Conservation (phyloP, 176 grass and related monocot species). For the Rhynchospora pubera region DNA sequence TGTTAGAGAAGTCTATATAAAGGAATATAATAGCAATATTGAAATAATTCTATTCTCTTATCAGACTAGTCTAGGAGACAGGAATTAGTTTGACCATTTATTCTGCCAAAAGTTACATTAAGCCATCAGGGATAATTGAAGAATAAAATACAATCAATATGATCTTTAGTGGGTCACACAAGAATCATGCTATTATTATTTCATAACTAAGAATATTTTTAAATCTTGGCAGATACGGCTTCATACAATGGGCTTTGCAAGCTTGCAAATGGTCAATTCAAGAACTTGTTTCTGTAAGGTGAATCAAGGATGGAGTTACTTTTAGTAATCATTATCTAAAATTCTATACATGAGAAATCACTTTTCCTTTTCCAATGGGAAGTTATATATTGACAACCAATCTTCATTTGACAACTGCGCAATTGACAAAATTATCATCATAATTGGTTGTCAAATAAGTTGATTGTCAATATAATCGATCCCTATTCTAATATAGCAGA, state of each 20-base stretch:
- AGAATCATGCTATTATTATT: neutral
- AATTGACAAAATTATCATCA: too few relatives aligned
- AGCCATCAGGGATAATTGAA: neutral
- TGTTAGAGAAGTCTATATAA: neutral
- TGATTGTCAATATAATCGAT: too few relatives aligned
- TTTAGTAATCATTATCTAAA: neutral
- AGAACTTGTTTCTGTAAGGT: constrained; percentile 58
- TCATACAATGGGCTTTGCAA: constrained; percentile 69
- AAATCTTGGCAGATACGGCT: constrained; percentile 35
- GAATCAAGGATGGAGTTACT: neutral
- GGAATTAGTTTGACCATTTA: neutral
- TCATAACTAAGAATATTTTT: constrained; percentile 19
- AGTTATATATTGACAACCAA: too few relatives aligned
- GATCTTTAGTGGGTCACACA: neutral
- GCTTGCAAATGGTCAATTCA: constrained; percentile 59
- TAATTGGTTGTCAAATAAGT: too few relatives aligned
- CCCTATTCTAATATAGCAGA: too few relatives aligned
- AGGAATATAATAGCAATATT: neutral
- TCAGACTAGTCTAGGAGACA: neutral
- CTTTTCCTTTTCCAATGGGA: too few relatives aligned
- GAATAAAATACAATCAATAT: neutral
- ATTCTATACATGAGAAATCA: neutral
- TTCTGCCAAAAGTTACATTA: neutral
- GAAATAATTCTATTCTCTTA: neutral
- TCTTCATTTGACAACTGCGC: too few relatives aligned